phyloP scores from a whole-genome alignment of 495 filamentous ascomycete genomes.

The Penicillium dipodomyicola region DNA sequence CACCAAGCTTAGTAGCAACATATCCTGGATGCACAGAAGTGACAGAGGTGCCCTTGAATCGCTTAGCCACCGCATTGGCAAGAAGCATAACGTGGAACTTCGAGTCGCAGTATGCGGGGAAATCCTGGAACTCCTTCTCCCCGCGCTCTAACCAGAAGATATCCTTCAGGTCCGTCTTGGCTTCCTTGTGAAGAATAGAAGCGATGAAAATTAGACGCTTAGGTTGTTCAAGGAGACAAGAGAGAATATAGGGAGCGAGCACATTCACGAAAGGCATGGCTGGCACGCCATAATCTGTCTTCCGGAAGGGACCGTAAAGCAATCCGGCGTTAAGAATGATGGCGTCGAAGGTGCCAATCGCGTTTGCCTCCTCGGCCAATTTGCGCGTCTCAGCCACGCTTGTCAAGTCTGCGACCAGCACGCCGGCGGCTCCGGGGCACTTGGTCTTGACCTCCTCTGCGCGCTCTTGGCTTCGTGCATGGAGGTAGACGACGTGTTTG shows the following conservation, averaged over 20 bases:
- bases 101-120: constrained; percentile 24
- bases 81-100: constrained; percentile 23
- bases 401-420: constrained; percentile 22
- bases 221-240: constrained; percentile 17
- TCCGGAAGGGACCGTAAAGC: constrained; percentile 18
- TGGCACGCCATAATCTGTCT: constrained; percentile 17
- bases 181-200: constrained; percentile 17
- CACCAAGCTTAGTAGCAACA: constrained; percentile 23
- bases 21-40: constrained; percentile 18
- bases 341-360: constrained; percentile 21
- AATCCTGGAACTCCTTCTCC: constrained; percentile 20
- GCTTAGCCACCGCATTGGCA: constrained; percentile 18
- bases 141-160: constrained; percentile 23
- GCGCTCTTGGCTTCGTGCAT: constrained; percentile 21
- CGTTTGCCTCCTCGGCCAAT: constrained; percentile 23
- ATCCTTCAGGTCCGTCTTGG: constrained; percentile 17
- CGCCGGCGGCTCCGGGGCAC: constrained; percentile 23
- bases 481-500: constrained; percentile 24
- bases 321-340: constrained; percentile 24
- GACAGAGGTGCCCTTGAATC: constrained; percentile 15
- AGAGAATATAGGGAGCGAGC: constrained; percentile 22
- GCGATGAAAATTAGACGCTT: constrained; percentile 22
- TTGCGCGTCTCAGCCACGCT: constrained; percentile 16
- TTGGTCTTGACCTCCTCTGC: constrained; percentile 16
- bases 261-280: constrained; percentile 22